Percentiles rank a stretch among this genome's conserved stretches.
Evolutionary conservation across 2,329 filamentous ascomycete species (phyloP).

Genomic region (Cercospora zeae-maydis): DNA sequence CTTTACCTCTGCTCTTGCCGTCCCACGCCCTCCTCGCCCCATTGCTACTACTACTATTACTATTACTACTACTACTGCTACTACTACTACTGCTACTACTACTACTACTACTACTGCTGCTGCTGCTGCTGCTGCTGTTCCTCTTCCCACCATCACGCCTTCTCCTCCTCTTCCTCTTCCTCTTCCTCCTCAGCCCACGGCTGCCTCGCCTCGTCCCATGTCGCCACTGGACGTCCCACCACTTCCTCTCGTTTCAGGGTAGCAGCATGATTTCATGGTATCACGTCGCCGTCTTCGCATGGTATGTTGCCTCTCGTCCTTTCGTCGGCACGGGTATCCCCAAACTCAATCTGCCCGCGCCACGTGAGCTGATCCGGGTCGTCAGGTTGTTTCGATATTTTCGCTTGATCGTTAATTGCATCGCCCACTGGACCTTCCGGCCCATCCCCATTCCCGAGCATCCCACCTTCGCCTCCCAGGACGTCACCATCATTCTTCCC

Average conservation of each 20-base stretch:
- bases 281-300: conserved; percentile 33
- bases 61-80: too few relatives aligned
- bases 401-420: conserved; percentile 77
- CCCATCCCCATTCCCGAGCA: conserved; percentile 78
- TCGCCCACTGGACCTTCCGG: conserved; percentile 82
- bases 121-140: too few relatives aligned
- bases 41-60: too few relatives aligned
- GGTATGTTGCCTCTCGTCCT: conserved; percentile 27
- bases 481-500: conserved; percentile 92
- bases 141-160: too few relatives aligned
- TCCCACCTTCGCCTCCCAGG: conserved; percentile 71
- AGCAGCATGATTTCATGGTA: conserved; percentile 37
- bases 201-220: conserved; percentile 30
- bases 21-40: too few relatives aligned
- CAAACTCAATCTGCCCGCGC: conserved; percentile 19
- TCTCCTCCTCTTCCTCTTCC: too few relatives aligned
- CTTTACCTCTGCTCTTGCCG: conserved; percentile 29
- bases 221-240: conserved; percentile 29
- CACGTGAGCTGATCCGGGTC: conserved; percentile 29
- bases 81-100: too few relatives aligned
- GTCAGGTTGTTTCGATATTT: conserved; percentile 80
- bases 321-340: conserved; percentile 20
- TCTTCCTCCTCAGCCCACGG: conserved; percentile 5
- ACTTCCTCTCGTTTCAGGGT: conserved; percentile 33
- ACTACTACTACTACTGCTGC: too few relatives aligned